Evolutionary conservation across 208 protist species (phyloP), one percentile per base, ranked within the genome.

Genomic region (Vickermania ingenoplastis): DNA sequence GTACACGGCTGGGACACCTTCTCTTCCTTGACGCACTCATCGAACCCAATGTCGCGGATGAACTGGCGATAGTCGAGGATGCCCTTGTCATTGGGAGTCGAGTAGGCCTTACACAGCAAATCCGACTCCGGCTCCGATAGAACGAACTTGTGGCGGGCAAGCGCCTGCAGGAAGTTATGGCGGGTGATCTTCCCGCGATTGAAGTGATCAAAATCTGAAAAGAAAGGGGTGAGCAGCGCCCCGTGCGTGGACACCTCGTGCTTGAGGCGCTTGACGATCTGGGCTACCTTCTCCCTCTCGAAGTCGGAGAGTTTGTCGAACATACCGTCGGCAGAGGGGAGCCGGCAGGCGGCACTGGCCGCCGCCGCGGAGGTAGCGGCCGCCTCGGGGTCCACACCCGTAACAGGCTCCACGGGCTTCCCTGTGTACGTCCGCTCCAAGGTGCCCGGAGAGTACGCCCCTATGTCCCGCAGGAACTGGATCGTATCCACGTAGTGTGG

Each of bases 191-290:
- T 73, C 24, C 86, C 89, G 27, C 70, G 71, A 62, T 84, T 67
- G 57, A 81, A 71, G 29, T 67, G 69, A 63, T 96, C 90, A 64
- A 91, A 94, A 55, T 96, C 90, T 0, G 80, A 57, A 61, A 96
- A 96, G 59, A 94, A 92, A 7, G 87, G 85, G 30, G 73, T 63
- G 48, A 94, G 71, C 17, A 93, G 74, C 3, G 87, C 79, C 49
- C 79, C 69, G 67, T 80, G 79, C n/a, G 79, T 54, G 0, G 25
- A n/a, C 3, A 89, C 70, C 58, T 87, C 75, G 61, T 89, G 81
- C 5, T 57, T 58, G 28, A 94, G 69, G 0, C 83, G 79, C 2
- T 30, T 17, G 14, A 83, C 62, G 29, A 91, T 48, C 17, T 11
- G 53, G 7, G 27, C 24, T 23, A 89, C 53, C 49, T 48, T 24